Evolutionary conservation across 768 basidiomycete species (phyloP), one percentile per base, ranked within the genome.

Genomic region (Trametes cinnabarina): DNA sequence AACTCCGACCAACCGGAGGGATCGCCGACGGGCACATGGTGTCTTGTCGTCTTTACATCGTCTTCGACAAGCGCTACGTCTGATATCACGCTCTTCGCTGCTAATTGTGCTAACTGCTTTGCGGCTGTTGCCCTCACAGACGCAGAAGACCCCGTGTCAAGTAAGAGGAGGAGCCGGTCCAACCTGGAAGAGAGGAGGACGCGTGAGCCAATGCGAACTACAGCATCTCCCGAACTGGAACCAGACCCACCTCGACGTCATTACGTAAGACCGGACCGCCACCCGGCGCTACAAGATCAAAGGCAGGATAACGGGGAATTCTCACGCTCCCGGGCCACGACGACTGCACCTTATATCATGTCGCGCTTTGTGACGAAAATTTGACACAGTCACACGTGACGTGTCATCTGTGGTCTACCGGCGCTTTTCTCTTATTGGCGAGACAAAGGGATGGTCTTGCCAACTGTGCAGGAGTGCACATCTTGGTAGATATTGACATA

Each of bases 71-170:
- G 75, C n/a, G 84, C 78, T 51, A 91, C 87, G 78, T 93, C 90
- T 68, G 82, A 86, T 55, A 86, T 85, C 57, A 97, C 88, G 63
- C 87, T 87, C 73, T 93, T 88, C 19, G 84, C 87, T 0, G 94
- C 94, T 51, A 99, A 79, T 62, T 95, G 92, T 0, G 94, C 94
- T 43, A 99, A 80, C 71, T 99, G 97, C 67, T 93, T 94, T 4
- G 95, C 95, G 0, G 97, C 96, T n/a, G 97, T 97, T 61, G 86
- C 86, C 69, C 95, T 84, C 63, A 99, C 88, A 48, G 90, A 88
- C 40, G 82, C 74, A 3, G 94, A 94, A 12, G 96, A 95, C 43
- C 97, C 97, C 35, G 94, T 94, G 72, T 98, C 95, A 61, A 99
- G 84, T 43, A 99, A 82, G 67, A 92, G 82, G 71, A 99, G 87